phyloP scores from a whole-genome alignment of 495 filamentous ascomycete genomes.

The Cladorrhinum samala region DNA sequence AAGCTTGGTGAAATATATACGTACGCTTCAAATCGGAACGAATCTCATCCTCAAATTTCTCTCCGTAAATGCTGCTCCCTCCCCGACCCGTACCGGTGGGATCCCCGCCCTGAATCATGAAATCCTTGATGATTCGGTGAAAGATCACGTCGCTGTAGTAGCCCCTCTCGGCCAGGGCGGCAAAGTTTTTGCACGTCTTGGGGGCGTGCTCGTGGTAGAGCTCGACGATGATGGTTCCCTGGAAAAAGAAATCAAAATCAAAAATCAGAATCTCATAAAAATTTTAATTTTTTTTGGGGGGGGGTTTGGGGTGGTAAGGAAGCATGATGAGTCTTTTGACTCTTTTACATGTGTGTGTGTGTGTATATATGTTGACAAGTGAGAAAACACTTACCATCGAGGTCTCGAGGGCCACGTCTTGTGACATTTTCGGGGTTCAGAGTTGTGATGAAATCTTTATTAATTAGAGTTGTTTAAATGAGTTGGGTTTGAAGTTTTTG shows the following conservation, averaged over 20 bases:
- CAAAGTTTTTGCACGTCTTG: conserved; percentile 83
- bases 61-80: conserved; percentile 84
- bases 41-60: conserved; percentile 94
- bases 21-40: conserved; percentile 57
- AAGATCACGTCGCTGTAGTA: conserved; percentile 85
- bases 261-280: no score
- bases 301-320: no score
- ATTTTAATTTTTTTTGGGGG: no score
- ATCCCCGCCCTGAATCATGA: conserved; percentile 97
- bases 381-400: conserved; percentile 12
- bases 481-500: no score
- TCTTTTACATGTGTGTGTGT: no score
- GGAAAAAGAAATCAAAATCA: no score
- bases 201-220: conserved; percentile 58
- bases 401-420: conserved; percentile 7
- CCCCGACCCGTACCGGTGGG: conserved; percentile 94
- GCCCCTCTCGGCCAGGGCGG: conserved; percentile 65
- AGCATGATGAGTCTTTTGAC: no score
- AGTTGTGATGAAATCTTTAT: background rate
- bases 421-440: background rate
- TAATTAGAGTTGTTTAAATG: background rate
- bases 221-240: conserved; percentile 80
- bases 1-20: no score
- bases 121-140: conserved; percentile 92
- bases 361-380: background rate